Base-by-base conservation (phyloP, 2,329 filamentous ascomycete species). In the Rutstroemia sp. region DNA sequence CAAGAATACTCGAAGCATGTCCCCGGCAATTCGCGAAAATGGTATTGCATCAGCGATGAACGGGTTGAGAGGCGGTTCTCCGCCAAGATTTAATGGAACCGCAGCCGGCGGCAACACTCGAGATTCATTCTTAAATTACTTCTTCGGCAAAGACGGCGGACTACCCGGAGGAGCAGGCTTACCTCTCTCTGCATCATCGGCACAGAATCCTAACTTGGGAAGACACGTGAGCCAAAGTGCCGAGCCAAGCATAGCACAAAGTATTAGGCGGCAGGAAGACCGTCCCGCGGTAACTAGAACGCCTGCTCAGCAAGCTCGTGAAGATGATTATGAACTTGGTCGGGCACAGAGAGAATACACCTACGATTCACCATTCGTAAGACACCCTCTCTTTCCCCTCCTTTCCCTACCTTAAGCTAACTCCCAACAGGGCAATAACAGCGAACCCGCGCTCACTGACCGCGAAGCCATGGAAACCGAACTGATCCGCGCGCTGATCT, bases 391-490 rank as follows among this genome's bases (percentile, higher is more conserved):
- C 40, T 25, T 27, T 23, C 8, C 42, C 21, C 21, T 23, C 25
- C 17, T 23, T 5, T 23, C 17, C 8, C 21, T 21, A 46, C 25
- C 5, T 7, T 14, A 7, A 49, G n/a, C 47, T 36, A 19, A 34
- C 9, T 9, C 23, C 17, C 12, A 52, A 48, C 62, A 84, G 80
- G 75, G 76, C 56, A 75, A 80, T 58, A 78, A 80, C 53, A 82
- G 86, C 59, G 91, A 95, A 68, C 91, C 91, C 36, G 90, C 89
- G 56, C 82, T 99, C 67, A 96, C 92, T 0, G 94, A 99, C 64
- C 89, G 94, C 52, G 94, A 99, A 75, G 88, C 91, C 46, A 88
- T 99, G 77, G 94, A 99, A 75, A 97, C 94, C 9, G 94, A 99
- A 73, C 84, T 99, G 42, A 99, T 99, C 70, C 88, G 92, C 48